Evolutionary conservation across 331 rosid species (phyloP).

Genomic region (Cydonia oblonga): DNA sequence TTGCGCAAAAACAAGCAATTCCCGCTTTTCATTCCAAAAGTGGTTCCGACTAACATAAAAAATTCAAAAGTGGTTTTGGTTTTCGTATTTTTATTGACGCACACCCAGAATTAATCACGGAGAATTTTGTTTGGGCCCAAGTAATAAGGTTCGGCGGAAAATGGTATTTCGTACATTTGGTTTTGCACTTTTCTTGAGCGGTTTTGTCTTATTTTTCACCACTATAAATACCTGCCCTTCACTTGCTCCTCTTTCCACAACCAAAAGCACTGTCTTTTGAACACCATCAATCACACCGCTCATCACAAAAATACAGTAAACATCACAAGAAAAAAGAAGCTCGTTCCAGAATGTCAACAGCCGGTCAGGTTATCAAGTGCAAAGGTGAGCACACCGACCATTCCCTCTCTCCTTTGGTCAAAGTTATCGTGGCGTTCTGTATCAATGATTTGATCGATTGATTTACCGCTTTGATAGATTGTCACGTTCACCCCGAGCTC

Average conservation of each 20-base stretch:
- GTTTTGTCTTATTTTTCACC: not conserved
- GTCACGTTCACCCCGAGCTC: not conserved
- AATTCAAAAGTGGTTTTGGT: too few species aligned
- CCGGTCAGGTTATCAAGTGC: constrained; percentile 48
- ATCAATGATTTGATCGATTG: not conserved
- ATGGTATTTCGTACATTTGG: not conserved
- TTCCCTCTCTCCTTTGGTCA: not conserved
- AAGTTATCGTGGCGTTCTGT: not conserved
- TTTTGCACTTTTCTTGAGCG: too few species aligned
- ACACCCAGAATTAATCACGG: not conserved
- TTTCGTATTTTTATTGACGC: too few species aligned
- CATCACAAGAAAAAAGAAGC: not conserved
- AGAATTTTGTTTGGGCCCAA: not conserved
- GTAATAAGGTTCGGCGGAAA: not conserved
- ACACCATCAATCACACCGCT: not conserved
- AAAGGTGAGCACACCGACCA: constrained; percentile 16
- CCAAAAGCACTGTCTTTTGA: not conserved
- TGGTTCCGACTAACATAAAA: too few species aligned
- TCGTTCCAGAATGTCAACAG: constrained; percentile 26
- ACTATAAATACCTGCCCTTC: not conserved
- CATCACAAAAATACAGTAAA: not conserved
- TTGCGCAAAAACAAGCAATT: too few species aligned
- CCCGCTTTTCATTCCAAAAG: too few species aligned
- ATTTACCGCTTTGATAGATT: not conserved
- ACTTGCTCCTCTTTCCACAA: not conserved